Percentiles rank a stretch among this genome's conserved stretches.
Conservation (phyloP, 2,329 filamentous ascomycete genomes). For the Aspergillus quadrilineatus region DNA sequence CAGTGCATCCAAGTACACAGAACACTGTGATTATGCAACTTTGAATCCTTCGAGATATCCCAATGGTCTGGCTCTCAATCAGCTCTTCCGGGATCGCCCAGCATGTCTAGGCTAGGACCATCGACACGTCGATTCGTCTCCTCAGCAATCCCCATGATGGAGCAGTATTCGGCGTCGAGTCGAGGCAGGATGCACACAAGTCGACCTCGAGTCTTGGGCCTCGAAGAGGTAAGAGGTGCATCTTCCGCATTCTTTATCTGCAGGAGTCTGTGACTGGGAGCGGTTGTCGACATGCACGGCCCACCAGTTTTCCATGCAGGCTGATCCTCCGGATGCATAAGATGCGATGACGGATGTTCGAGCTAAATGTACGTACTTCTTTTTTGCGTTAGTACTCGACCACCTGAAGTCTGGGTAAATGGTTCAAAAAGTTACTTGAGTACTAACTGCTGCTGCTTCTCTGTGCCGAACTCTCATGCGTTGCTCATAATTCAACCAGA, state of each 20-base stretch:
- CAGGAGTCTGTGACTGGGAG: conserved; percentile 9
- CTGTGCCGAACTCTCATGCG: background rate
- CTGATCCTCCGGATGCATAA: background rate
- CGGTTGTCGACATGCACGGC: conserved; percentile 12
- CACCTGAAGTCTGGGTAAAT: background rate
- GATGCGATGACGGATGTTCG: no score
- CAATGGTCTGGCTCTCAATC: background rate
- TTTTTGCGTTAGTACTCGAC: background rate
- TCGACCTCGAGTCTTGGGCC: background rate
- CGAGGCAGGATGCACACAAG: conserved; percentile 1
- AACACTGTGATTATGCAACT: conserved; percentile 1
- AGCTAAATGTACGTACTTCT: conserved; percentile 1
- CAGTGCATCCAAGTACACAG: background rate
- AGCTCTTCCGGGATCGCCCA: background rate
- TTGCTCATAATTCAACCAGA: background rate
- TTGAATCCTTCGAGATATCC: background rate
- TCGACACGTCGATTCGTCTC: background rate
- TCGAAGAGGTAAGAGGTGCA: conserved; percentile 6
- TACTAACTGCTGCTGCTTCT: background rate
- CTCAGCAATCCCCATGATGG: no score
- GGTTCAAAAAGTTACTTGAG: background rate
- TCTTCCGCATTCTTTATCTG: conserved; percentile 13
- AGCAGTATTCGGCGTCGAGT: background rate
- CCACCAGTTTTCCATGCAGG: conserved; percentile 1
- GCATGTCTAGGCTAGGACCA: no score